Evolutionary conservation across 1,284 basidiomycete genomes (phyloP), one percentile per base, ranked within the genome.

Genomic region (Pascua guehoae): DNA sequence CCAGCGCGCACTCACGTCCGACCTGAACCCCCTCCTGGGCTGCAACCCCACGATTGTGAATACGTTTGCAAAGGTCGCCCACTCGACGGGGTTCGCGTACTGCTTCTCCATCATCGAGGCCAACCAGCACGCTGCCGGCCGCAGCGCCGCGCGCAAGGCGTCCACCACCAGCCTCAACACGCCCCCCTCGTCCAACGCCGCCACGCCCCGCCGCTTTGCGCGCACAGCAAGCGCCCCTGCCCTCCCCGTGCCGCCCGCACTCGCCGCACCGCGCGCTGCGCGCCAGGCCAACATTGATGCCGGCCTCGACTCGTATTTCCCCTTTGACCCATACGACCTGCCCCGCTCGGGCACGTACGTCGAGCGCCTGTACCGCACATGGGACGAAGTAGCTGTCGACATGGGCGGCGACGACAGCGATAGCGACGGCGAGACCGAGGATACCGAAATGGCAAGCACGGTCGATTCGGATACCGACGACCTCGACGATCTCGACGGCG

Each of bases 301-400:
- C 8, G 90, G 93, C 57, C 81, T 98, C 49, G 92, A 94, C 71
- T 86, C 87, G 12, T 98, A 98, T 80, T 99, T 98, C 80, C 96
- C 96, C 0, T 99, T 99, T 72, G 96, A 99, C 73, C 96, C 96
- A 1, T 98, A 92, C 79, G 89, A 87, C 64, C 84, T 99, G 2
- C 88, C 90, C 3, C 70, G 77, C 42, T 81, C 78, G 1, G 71
- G 73, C 24, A 58, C 61, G 39, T 82, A 73, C 62, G 75, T 84
- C 58, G 79, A 82, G 45, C 65, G 66, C 9, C 75, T 83, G 51
- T 84, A 84, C 61, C 71, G 81, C 12, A 78, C 80, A 10, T 84
- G 83, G 83, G 73, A 71, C 38, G 81, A 83, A 48, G 81, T 82
- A 5, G 78, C 78, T 5, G 70, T 77, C 36, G 68, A 73, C 12